A percentile compares a stretch with the other conserved stretches of the same genome.
phyloP scores from a whole-genome alignment of 129 eudicot species.

The Oenanthe sinensis region DNA sequence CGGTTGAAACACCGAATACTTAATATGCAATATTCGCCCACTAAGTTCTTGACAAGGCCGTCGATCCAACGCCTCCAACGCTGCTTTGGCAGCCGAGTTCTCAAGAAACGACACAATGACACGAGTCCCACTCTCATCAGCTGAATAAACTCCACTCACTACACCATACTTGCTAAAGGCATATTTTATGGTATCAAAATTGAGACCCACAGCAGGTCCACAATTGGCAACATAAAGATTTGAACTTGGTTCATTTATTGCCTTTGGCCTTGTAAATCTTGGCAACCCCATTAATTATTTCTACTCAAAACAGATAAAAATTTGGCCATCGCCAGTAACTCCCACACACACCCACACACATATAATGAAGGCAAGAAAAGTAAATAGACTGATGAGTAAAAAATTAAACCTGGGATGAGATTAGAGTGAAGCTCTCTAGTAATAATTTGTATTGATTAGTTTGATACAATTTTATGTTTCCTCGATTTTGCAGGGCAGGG shows the following conservation, averaged over 20 bases:
- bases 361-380: background rate
- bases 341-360: background rate
- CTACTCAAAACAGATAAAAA: background rate
- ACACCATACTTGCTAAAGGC: slow-evolving; percentile 53
- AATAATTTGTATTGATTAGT: background rate
- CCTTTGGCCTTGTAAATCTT: slow-evolving; percentile 60
- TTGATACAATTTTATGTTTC: too few species aligned
- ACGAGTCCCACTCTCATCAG: slow-evolving; percentile 84
- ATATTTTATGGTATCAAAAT: slow-evolving; percentile 44
- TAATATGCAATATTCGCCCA: slow-evolving; percentile 72
- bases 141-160: slow-evolving; percentile 70
- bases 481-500: background rate
- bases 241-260: slow-evolving; percentile 29
- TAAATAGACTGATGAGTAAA: background rate
- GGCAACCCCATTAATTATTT: slow-evolving; percentile 49
- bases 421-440: background rate
- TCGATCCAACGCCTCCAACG: slow-evolving; percentile 51
- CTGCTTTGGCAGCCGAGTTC: slow-evolving; percentile 49
- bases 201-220: slow-evolving; percentile 82
- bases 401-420: background rate
- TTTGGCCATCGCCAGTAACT: background rate
- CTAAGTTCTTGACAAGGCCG: slow-evolving; percentile 61
- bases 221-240: slow-evolving; percentile 91
- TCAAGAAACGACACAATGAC: slow-evolving; percentile 67
- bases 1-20: slow-evolving; percentile 62